These are phyloP conservation scores for Agrocybe pediades DNA, from an alignment of 768 basidiomycete genomes.

Conservation along the genomic window DNA sequence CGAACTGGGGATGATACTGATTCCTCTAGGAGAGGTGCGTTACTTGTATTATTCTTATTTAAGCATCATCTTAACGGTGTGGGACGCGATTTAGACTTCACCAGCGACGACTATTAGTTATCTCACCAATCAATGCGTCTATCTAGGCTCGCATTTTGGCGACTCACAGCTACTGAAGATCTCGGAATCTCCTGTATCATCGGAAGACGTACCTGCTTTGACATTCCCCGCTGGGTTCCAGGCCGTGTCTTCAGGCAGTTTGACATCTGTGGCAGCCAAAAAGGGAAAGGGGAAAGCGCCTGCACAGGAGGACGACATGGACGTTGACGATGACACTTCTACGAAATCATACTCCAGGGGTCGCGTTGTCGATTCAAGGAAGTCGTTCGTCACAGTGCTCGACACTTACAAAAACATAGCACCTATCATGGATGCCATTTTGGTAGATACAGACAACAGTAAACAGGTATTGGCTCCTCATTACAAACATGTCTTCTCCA, in stretches of 20 bases:
- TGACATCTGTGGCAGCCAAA: slow-evolving; percentile 23
- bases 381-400: slow-evolving; percentile 61
- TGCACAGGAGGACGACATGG: slow-evolving; percentile 32
- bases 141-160: slow-evolving; percentile 80
- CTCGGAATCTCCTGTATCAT: slow-evolving; percentile 43
- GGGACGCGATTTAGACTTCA: slow-evolving; percentile 57
- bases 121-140: slow-evolving; percentile 68
- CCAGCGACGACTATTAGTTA: slow-evolving; percentile 73
- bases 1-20: slow-evolving; percentile 46
- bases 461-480: slow-evolving; percentile 53
- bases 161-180: slow-evolving; percentile 79
- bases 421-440: slow-evolving; percentile 79
- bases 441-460: slow-evolving; percentile 71
- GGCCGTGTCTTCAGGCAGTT: slow-evolving; percentile 37
- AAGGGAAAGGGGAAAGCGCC: slow-evolving; percentile 43
- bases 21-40: slow-evolving; percentile 75
- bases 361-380: slow-evolving; percentile 49
- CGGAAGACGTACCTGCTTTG: slow-evolving; percentile 44
- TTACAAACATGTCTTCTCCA: background rate
- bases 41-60: background rate
- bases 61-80: background rate
- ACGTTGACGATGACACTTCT: slow-evolving; percentile 32
- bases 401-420: slow-evolving; percentile 76
- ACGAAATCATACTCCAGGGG: slow-evolving; percentile 37
- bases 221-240: slow-evolving; percentile 51